Conservation (phyloP, 2,329 filamentous ascomycete genomes). For the Endoconidiophora laricicola region DNA sequence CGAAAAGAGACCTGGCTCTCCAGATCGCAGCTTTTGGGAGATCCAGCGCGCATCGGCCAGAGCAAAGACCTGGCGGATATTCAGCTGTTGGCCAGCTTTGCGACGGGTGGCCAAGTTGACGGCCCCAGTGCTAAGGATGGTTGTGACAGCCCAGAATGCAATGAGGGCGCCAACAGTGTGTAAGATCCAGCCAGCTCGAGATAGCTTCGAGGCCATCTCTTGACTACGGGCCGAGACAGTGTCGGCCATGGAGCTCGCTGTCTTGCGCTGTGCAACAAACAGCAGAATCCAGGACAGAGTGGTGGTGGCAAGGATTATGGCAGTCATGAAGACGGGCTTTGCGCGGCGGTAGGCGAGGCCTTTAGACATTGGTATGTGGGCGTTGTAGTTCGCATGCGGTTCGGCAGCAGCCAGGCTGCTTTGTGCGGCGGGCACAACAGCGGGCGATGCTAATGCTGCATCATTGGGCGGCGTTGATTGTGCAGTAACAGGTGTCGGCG, state of each 20-base stretch:
- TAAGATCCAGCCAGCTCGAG: constrained; percentile 10
- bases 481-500: neutral
- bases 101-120: constrained; percentile 6
- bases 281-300: constrained; percentile 10
- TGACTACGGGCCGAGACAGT: constrained; percentile 1
- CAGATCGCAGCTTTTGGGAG: constrained; percentile 5
- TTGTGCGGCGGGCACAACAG: neutral
- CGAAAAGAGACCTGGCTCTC: constrained; percentile 6
- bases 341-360: constrained; percentile 6
- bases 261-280: constrained; percentile 4
- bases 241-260: constrained; percentile 2
- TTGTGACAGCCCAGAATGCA: constrained; percentile 4
- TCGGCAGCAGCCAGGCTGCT: too few species aligned
- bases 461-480: neutral
- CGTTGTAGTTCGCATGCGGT: neutral
- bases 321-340: constrained; percentile 6
- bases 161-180: constrained; percentile 11
- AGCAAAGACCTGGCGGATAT: constrained; percentile 10
- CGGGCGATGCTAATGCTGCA: neutral
- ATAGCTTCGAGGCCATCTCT: constrained; percentile 1
- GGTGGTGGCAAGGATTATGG: constrained; percentile 7
- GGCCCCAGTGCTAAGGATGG: constrained; percentile 5
- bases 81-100: neutral
- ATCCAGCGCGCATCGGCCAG: constrained; percentile 8
- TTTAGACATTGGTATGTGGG: neutral